phyloP scores from a whole-genome alignment of 1,284 basidiomycete species.

The Pisolithus thermaeus region DNA sequence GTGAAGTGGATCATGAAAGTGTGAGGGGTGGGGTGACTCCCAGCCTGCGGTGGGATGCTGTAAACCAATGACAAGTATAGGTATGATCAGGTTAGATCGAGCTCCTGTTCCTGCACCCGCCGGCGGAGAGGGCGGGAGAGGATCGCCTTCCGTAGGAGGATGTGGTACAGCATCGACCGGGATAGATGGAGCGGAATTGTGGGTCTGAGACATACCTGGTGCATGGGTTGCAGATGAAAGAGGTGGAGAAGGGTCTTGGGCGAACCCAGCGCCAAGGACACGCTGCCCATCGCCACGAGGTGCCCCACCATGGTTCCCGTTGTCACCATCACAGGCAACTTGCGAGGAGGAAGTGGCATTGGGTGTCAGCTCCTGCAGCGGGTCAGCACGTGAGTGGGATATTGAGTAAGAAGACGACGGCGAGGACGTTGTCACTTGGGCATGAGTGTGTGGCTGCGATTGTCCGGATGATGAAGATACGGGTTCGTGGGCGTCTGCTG shows the following conservation, averaged over 20 bases:
- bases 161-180: constrained; percentile 20
- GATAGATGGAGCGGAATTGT: constrained; percentile 23
- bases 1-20: constrained; percentile 9
- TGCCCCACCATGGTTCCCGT: background rate
- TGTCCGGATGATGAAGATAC: background rate
- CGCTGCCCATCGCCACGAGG: background rate
- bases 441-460: background rate
- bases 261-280: background rate
- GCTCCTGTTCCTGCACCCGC: constrained; percentile 17
- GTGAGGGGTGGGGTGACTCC: constrained; percentile 18
- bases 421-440: background rate
- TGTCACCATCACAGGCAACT: background rate
- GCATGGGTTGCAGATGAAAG: constrained; percentile 2
- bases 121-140: constrained; percentile 62
- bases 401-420: background rate
- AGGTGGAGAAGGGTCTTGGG: constrained; percentile 5
- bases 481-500: constrained; percentile 1
- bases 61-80: constrained; percentile 75
- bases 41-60: constrained; percentile 59
- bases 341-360: background rate
- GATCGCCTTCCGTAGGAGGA: constrained; percentile 74
- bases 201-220: constrained; percentile 10
- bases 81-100: constrained; percentile 50
- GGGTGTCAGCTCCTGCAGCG: background rate
- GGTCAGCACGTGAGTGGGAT: background rate